Evolutionary conservation across 1,284 basidiomycete species (phyloP).

Genomic region (Hymenochaete sp.): DNA sequence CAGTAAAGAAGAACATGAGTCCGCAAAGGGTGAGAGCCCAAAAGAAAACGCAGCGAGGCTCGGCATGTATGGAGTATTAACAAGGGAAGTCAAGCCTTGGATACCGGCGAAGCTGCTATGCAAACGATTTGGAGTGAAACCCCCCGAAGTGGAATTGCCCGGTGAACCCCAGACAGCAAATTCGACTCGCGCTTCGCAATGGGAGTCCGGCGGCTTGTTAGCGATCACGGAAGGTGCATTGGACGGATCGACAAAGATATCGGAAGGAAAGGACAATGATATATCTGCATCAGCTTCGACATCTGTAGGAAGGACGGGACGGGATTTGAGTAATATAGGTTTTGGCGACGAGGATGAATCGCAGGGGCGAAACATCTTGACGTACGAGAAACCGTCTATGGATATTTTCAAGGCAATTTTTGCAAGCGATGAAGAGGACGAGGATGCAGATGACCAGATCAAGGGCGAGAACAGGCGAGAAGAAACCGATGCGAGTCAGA

Average conservation of each 20-base stretch:
- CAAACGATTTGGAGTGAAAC: conserved; percentile 90
- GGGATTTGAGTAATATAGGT: conserved; percentile 71
- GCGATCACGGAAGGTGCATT: conserved; percentile 19
- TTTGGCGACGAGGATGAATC: conserved; percentile 76
- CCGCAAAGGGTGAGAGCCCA: conserved; percentile 54
- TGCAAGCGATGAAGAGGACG: conserved; percentile 81
- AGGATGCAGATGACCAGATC: conserved; percentile 56
- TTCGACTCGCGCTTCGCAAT: conserved; percentile 16
- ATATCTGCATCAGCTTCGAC: conserved; percentile 12
- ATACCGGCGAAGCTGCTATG: conserved; percentile 78
- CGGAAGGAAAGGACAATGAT: conserved; percentile 19
- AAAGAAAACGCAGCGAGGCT: conserved; percentile 73
- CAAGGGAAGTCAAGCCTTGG: conserved; percentile 68
- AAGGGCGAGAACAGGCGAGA: too few species aligned
- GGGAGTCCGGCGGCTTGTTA: conserved; percentile 16
- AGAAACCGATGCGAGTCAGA: neutral
- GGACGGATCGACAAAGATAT: conserved; percentile 21
- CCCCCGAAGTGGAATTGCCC: conserved; percentile 52
- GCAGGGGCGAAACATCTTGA: conserved; percentile 80
- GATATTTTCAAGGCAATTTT: conserved; percentile 96
- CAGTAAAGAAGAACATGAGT: conserved; percentile 35
- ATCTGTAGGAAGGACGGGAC: conserved; percentile 31
- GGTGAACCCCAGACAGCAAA: conserved; percentile 16
- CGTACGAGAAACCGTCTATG: conserved; percentile 79
- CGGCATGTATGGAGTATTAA: conserved; percentile 85